Percentiles rank a stretch among this genome's conserved stretches.
phyloP scores from a whole-genome alignment of 768 basidiomycete species.

The Termitomyces sp. region DNA sequence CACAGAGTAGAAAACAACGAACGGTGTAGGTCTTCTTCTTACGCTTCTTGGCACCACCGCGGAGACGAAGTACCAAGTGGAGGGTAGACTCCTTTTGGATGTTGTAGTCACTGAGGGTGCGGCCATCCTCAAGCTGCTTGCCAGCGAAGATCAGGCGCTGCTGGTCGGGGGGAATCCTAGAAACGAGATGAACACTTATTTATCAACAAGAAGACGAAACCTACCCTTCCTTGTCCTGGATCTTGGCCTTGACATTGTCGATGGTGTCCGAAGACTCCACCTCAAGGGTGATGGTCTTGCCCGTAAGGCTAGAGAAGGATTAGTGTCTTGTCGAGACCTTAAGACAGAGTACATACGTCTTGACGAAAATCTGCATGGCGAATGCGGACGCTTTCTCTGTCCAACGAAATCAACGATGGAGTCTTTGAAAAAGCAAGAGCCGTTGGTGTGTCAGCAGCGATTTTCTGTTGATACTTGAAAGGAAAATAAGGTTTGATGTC shows the following conservation, averaged over 20 bases:
- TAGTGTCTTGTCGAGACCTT: constrained; percentile 1
- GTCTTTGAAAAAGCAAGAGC: constrained; percentile 86
- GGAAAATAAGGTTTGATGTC: constrained; percentile 16
- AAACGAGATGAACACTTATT: background rate
- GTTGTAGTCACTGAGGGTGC: constrained; percentile 93
- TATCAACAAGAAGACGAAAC: constrained; percentile 22
- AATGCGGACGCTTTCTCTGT: constrained; percentile 81
- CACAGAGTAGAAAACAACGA: constrained; percentile 24
- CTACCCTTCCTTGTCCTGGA: constrained; percentile 96
- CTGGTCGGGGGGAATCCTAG: constrained; percentile 87
- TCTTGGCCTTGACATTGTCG: constrained; percentile 97
- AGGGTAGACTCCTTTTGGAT: constrained; percentile 99
- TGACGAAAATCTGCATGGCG: constrained; percentile 97
- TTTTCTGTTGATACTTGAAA: constrained; percentile 21
- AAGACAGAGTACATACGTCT: constrained; percentile 61
- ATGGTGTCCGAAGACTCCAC: constrained; percentile 97
- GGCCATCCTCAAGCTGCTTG: constrained; percentile 99
- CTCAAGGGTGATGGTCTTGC: constrained; percentile 98
- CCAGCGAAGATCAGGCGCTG: constrained; percentile 99
- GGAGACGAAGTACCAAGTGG: constrained; percentile 94
- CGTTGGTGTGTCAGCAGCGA: constrained; percentile 24
- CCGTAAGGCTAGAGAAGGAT: constrained; percentile 73
- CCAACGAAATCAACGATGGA: constrained; percentile 89
- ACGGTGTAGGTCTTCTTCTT: constrained; percentile 99
- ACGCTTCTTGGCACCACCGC: constrained; percentile 99